Evolutionary conservation across 441 rosid genomes (phyloP).

Genomic region (Adansonia gregorii): DNA sequence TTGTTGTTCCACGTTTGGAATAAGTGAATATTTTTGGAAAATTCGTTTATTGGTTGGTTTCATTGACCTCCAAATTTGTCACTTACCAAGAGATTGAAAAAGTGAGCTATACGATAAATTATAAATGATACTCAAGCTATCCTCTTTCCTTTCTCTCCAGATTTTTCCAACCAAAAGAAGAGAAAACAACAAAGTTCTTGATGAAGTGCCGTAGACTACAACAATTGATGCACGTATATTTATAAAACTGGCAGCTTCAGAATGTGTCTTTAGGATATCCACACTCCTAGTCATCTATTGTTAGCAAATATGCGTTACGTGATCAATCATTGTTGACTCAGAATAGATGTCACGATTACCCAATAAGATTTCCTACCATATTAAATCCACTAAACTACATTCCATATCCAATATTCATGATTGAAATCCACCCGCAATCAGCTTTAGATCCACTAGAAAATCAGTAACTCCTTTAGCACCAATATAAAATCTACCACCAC

Average conservation of each 20-base stretch:
- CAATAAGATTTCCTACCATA: background rate
- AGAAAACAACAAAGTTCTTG: background rate
- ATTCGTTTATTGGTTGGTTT: background rate
- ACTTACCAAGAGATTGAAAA: background rate
- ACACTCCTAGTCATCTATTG: background rate
- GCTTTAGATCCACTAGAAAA: background rate
- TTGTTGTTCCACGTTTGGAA: background rate
- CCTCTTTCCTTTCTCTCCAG: background rate
- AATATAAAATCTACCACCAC: background rate
- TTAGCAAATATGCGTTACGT: background rate
- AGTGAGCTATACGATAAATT: background rate
- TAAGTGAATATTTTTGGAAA: background rate
- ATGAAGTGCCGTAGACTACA: background rate
- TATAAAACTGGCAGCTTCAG: background rate
- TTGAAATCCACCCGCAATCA: background rate
- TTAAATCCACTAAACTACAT: slow-evolving; percentile 9
- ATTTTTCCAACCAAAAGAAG: background rate
- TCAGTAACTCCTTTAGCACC: background rate
- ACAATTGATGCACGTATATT: background rate
- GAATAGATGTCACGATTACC: background rate
- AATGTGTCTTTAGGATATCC: background rate
- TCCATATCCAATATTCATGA: background rate
- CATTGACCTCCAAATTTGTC: background rate
- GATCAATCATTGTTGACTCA: background rate
- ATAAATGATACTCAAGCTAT: background rate